Evolutionary conservation across 371 early-diverging fungal species (phyloP), one percentile per base, ranked within the genome.

Genomic region (Circinella minor): DNA sequence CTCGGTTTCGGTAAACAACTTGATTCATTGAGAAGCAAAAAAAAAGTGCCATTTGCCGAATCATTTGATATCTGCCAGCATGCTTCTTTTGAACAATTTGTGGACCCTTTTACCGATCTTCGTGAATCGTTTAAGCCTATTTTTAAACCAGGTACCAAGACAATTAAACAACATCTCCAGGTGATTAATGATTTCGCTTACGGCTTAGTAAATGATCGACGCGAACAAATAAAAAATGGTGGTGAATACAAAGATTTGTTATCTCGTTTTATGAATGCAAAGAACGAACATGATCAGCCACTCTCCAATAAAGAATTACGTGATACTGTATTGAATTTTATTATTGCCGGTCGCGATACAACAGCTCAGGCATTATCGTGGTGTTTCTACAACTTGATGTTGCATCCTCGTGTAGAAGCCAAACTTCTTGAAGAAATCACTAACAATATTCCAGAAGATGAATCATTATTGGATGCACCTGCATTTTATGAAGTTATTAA

Each of bases 281-380:
- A 68, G 14, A 85, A 89, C 66, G 87, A 81, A 2, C 79, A 87
- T 27, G 88, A 86, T 3, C 77, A 81, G 38, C 64, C 70, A 3
- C 72, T 88, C 10, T 79, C 67, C 18, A 88, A 91, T 72, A 71
- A 76, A 5, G 84, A 88, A 46, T 46, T 75, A 27, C 73, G 86
- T 18, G 94, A 94, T 71, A 80, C 86, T 63, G 81, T 92, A 5
- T 67, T 92, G 55, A 94, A 92, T 76, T 89, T 92, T 64, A 82
- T 91, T 39, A 87, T 93, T 75, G 43, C 84, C 36, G 84, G 84
- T 3, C 81, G 91, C 17, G 92, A 92, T 70, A 91, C 92, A 0
- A 92, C 93, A 1, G 91, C 92, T 0, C 90, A 90, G 71, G 88
- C 90, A 0, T 83, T 93, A 8, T 85, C 86, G 4, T 94, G 94